Evolutionary conservation across 2,329 filamentous ascomycete species (phyloP), one percentile per base, ranked within the genome.

Genomic region (Colletotrichum cordylinicola): DNA sequence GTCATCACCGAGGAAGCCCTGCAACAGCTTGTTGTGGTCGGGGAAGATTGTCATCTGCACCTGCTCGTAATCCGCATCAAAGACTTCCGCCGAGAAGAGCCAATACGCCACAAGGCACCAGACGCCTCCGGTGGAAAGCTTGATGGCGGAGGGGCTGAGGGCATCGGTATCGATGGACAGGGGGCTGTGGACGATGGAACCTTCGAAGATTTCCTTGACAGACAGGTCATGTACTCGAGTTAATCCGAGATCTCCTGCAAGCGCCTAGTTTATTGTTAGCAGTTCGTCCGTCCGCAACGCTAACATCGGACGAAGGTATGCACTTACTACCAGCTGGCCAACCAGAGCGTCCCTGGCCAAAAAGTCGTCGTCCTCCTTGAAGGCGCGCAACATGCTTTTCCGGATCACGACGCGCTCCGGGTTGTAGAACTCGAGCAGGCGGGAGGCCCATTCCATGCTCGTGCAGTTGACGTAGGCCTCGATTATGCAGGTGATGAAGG

Each of bases 401-500:
- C 90, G 91, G 0, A 91, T 90, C 8, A 96, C 88, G 27, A 92
- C 87, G 80, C 89, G 91, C 71, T 91, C 88, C 0, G 94, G 94
- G 68, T 91, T 88, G 77, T 93, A 91, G 75, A 90, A 92, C 83
- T 96, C 94, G 77, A 94, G 88, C 72, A 96, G 83, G 67, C 94
- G 86, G 16, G 90, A 85, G 3, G 92, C 89, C 92, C 92, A 93
- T 61, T 90, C 89, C 82, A 93, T 82, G 29, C 87, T 86, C 78
- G 92, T 90, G 8, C 85, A 86, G 78, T 92, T 92, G 76, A 95
- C 89, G 78, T 95, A 96, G 61, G 93, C 90, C 81, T 96, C 94
- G 13, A 96, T 85, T 21, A 96, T 86, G 81, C 94, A 94, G 0
- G 94, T 95, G n/a, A 95, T 88, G 82, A 97, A 96, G 2, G 93